Conservation (phyloP, 345 rosid species). For the Dovyalis caffra region DNA sequence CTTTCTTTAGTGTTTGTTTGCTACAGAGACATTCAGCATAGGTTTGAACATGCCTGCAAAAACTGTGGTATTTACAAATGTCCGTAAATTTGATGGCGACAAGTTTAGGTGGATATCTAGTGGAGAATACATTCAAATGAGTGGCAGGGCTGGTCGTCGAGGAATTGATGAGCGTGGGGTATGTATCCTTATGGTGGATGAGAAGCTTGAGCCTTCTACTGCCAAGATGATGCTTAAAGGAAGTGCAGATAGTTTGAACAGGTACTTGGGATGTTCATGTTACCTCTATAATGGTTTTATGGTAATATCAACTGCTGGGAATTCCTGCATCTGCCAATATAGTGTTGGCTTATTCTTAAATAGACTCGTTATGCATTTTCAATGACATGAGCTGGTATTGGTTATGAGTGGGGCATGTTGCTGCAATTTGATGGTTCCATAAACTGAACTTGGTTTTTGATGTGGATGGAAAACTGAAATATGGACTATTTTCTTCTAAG, state of each 20-base stretch:
- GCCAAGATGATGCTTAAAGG: constrained; percentile 96
- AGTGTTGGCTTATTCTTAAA: not conserved
- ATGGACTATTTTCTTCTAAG: no score
- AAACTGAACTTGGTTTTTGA: not conserved
- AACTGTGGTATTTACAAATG: constrained; percentile 97
- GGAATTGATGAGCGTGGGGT: constrained; percentile 95
- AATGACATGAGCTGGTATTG: not conserved
- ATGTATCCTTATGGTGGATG: constrained; percentile 96
- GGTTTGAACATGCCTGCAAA: constrained; percentile 99
- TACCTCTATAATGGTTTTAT: not conserved
- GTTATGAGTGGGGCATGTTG: not conserved
- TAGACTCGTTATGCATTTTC: not conserved
- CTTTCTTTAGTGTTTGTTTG: constrained; percentile 83
- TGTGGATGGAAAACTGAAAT: not conserved
- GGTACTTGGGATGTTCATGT: constrained; percentile 43
- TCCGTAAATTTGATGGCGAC: constrained; percentile 97
- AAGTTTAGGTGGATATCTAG: constrained; percentile 98
- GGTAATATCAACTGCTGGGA: not conserved
- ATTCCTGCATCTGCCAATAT: not conserved
- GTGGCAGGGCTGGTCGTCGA: constrained; percentile 99
- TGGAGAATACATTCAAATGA: constrained; percentile 98
- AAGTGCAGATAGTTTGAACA: constrained; percentile 92
- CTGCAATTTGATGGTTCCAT: not conserved
- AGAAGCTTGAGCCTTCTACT: constrained; percentile 91
- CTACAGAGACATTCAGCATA: constrained; percentile 98